Evolutionary conservation across 208 protist species (phyloP), one percentile per base, ranked within the genome.

Genomic region (Wallacemonas rigidus): DNA sequence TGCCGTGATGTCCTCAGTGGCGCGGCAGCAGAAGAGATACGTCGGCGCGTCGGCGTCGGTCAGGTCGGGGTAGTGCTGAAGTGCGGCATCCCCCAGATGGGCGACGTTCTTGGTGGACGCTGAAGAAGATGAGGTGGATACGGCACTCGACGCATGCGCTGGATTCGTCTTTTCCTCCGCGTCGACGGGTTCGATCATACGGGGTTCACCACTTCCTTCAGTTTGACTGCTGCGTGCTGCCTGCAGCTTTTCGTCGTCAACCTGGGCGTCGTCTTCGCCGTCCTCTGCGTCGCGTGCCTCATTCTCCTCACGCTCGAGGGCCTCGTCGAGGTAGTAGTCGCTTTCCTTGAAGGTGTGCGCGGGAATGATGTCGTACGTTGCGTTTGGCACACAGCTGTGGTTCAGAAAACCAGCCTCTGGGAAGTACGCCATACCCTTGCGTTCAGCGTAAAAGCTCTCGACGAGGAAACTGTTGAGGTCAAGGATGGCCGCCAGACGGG

Each of bases 391-490:
- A 68, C 92, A 96, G 85, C 92, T 96, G 81, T 96, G 92, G 54
- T 96, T 96, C 15, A 94, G 67, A 62, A 94, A 95, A 14, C 87
- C 92, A 0, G 92, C 92, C 76, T 95, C 89, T 5, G 92, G 89
- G 63, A 93, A 96, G 82, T 96, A 96, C 9, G 86, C 92, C 87
- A 93, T 93, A 40, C 92, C 92, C 55, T 91, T 94, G 6, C 89
- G 87, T 75, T 94, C 86, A 43, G 86, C 87, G 50, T 87, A 91
- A 65, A 68, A 92, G 54, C 86, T 92, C 71, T 96, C 89, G 39
- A 96, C 89, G 11, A 95, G 86, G 57, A 96, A 94, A 67, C 86
- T 91, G 77, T 94, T 94, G 76, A 96, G 57, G 74, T 96, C 92
- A 3, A 96, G 77, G 17, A 95, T 88, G 54, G 92, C 87, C 2